Base-by-base conservation (phyloP, 805 yeast species). In the Sporopachydermia lactativora region DNA sequence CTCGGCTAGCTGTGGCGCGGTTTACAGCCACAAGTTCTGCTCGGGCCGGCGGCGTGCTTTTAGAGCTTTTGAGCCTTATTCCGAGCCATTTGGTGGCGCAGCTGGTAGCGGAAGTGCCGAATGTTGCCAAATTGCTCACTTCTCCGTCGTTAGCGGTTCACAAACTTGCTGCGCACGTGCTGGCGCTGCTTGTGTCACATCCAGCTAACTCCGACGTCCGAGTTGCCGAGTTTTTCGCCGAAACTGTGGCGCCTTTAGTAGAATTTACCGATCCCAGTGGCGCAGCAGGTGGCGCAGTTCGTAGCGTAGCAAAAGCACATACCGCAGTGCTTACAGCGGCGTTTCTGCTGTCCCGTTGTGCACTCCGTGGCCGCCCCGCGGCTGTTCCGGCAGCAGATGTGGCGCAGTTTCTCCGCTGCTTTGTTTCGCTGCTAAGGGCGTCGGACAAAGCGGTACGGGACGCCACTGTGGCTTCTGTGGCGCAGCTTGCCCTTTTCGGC, bases 171-270 rank as follows among this genome's bases (percentile, higher is more conserved):
- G 66, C 75, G 3, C 65, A 60, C 41, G 47, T 64, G 2, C 47
- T 73, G 19, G 81, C 76, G 18, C 65, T 73, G 3, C 57, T 73
- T 42, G 67, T 60, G 2, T 64, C 73, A 35, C 73, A 70, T 48
- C 62, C 65, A 3, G 18, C 34, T 1, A 49, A 37, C 15, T 0
- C 51, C 2, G 54, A 52, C 35, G 44, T 35, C 0, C 3, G 40
- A 1, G 41, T 57, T 3, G 2, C 8, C 0, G 15, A 37, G 0
- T 16, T 49, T 1, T 38, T 53, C 13, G 36, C 31, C 5, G 14
- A 35, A 11, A 24, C 31, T 8, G 31, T 8, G 8, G 8, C n/a
- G 13, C 31, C n/a, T 24, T 24, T n/a, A n/a, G 47, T 55, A 3
- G 34, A 54, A 5, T 40, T 46, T 3, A 39, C 53, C 13, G 18